phyloP scores from a whole-genome alignment of 768 basidiomycete species.

The Mycena rosella region DNA sequence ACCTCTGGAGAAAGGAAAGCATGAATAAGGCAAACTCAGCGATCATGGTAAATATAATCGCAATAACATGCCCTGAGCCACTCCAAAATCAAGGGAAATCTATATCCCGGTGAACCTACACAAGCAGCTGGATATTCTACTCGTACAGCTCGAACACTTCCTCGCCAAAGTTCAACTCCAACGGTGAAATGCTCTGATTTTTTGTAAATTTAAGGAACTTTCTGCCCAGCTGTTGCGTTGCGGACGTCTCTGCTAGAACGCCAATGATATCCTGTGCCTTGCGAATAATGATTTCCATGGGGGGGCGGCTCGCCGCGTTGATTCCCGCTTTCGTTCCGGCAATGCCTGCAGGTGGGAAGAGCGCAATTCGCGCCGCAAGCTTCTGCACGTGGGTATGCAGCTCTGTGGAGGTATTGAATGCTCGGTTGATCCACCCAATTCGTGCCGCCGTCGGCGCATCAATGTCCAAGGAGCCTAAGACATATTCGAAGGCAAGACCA shows the following conservation, averaged over 20 bases:
- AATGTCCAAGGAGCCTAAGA: slow-evolving; percentile 1
- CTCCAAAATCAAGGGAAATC: too few species aligned
- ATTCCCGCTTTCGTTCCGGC: slow-evolving; percentile 14
- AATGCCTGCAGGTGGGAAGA: slow-evolving; percentile 19
- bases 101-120: too few species aligned
- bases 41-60: too few species aligned
- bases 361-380: slow-evolving; percentile 19
- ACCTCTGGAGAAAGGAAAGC: too few species aligned
- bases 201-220: not conserved
- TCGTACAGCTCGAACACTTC: not conserved
- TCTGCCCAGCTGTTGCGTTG: not conserved
- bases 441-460: slow-evolving; percentile 18
- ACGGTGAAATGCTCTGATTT: not conserved
- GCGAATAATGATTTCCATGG: slow-evolving; percentile 11
- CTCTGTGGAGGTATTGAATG: slow-evolving; percentile 10
- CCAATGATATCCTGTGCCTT: slow-evolving; percentile 17
- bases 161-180: slow-evolving; percentile 12
- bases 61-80: too few species aligned
- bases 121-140: too few species aligned
- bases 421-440: slow-evolving; percentile 23
- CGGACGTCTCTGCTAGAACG: not conserved
- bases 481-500: slow-evolving; percentile 20
- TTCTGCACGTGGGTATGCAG: slow-evolving; percentile 9
- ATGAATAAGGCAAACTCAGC: too few species aligned
- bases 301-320: slow-evolving; percentile 27